These are phyloP conservation scores for Metschnikowia arizonensis DNA, from an alignment of 805 yeast genomes.

Conservation along the genomic window DNA sequence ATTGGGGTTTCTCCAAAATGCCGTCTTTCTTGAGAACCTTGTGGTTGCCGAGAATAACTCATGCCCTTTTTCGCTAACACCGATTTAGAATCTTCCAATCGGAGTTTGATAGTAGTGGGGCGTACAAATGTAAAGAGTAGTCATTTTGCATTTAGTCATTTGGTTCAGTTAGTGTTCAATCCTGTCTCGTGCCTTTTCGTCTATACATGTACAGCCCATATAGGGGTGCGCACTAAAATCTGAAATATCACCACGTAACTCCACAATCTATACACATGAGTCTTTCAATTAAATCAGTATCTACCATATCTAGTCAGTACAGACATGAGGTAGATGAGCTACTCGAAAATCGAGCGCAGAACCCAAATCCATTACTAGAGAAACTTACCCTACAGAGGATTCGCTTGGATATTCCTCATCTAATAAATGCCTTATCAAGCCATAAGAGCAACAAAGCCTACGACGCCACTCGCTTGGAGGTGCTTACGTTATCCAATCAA, in stretches of 20 bases:
- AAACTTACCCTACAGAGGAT: constrained; percentile 14
- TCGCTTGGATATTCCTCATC: constrained; percentile 16
- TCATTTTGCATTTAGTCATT: too few relatives aligned
- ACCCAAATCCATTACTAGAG: constrained; percentile 11
- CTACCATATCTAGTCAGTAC: constrained; percentile 9
- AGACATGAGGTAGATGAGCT: constrained; percentile 8
- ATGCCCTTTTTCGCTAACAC: constrained; percentile 22
- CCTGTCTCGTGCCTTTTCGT: neutral
- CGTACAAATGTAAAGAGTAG: constrained; percentile 12
- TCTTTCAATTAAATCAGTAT: constrained; percentile 1
- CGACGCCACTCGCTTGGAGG: constrained; percentile 1
- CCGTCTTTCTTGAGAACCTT: constrained; percentile 11
- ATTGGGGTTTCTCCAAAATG: constrained; percentile 20
- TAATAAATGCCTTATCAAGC: constrained; percentile 10
- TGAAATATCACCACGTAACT: neutral
- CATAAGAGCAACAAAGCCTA: constrained; percentile 10
- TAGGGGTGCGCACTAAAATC: neutral
- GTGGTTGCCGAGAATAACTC: constrained; percentile 16
- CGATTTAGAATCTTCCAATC: constrained; percentile 19
- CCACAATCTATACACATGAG: neutral
- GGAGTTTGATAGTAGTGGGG: constrained; percentile 25
- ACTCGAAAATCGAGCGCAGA: neutral
- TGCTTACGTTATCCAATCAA: constrained; percentile 9
- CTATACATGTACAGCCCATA: too few relatives aligned
- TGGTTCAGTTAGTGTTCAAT: too few relatives aligned